These are phyloP conservation scores for Trichoderma semiorbis DNA, from an alignment of 2,329 filamentous ascomycete species.

Conservation along the genomic window DNA sequence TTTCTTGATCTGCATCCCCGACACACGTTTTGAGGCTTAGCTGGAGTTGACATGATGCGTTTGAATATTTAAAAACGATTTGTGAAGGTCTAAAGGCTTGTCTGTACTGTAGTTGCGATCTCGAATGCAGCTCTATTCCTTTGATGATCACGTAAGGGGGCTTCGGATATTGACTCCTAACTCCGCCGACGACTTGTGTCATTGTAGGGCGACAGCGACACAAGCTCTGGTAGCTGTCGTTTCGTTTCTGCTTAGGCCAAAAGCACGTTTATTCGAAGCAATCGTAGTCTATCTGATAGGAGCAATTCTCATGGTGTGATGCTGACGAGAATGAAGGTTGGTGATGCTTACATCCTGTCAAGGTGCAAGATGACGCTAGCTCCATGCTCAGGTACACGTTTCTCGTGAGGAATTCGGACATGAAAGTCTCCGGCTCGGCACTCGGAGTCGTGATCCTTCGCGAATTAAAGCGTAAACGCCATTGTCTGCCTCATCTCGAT, in stretches of 20 bases:
- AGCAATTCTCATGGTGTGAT: too few species aligned
- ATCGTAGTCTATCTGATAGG: background rate
- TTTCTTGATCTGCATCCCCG: slow-evolving; percentile 27
- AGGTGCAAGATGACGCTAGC: background rate
- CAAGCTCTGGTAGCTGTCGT: background rate
- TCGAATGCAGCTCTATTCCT: background rate
- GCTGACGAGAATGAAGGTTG: background rate
- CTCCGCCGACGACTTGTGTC: background rate
- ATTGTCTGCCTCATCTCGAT: background rate
- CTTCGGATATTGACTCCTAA: slow-evolving; percentile 8
- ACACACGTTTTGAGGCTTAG: slow-evolving; percentile 27
- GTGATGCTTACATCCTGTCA: background rate
- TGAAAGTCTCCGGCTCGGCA: background rate
- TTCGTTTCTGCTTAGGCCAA: background rate
- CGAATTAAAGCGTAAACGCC: background rate
- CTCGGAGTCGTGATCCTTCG: background rate
- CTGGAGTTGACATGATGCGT: slow-evolving; percentile 23
- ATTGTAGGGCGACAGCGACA: background rate
- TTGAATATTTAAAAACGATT: background rate
- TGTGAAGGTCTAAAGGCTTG: background rate
- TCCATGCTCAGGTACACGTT: background rate
- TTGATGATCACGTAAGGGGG: slow-evolving; percentile 6
- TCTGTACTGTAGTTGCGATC: background rate
- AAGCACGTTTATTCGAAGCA: background rate
- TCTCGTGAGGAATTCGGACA: background rate